A percentile compares a stretch with the other conserved stretches of the same genome.
Conservation (phyloP, 495 filamentous ascomycete species). For the Cercophora newfieldiana region DNA sequence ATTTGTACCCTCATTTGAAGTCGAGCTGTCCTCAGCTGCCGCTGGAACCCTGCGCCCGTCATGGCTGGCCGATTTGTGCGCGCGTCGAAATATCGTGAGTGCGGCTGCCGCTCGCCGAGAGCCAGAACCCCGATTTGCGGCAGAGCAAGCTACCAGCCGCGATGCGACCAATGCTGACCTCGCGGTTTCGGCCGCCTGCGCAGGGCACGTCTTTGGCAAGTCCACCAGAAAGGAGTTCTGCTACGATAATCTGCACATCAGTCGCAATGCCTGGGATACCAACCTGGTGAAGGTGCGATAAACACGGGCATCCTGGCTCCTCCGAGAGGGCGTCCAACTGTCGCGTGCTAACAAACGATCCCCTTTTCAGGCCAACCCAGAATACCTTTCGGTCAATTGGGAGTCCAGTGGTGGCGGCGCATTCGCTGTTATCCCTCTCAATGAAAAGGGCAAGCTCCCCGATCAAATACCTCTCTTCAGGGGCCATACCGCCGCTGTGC, state of each 20-base stretch:
- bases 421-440: constrained; percentile 92
- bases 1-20: background rate
- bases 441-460: constrained; percentile 83
- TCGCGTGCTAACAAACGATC: constrained; percentile 30
- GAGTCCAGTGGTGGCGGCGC: constrained; percentile 94
- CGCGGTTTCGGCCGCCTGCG: constrained; percentile 22
- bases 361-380: constrained; percentile 75
- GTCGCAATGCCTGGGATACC: constrained; percentile 97
- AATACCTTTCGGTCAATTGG: constrained; percentile 97
- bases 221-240: constrained; percentile 86
- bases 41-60: constrained; percentile 17
- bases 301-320: background rate
- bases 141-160: background rate
- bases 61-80: constrained; percentile 99
- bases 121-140: constrained; percentile 19
- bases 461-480: constrained; percentile 94
- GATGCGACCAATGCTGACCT: constrained; percentile 19
- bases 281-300: constrained; percentile 84
- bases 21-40: constrained; percentile 1
- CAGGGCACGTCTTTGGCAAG: constrained; percentile 97
- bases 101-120: constrained; percentile 22
- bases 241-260: constrained; percentile 94
- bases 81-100: constrained; percentile 96
- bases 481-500: constrained; percentile 89
- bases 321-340: background rate